Conservation (phyloP, 2,329 filamentous ascomycete genomes). For the Ambrosiella cleistominuta region DNA sequence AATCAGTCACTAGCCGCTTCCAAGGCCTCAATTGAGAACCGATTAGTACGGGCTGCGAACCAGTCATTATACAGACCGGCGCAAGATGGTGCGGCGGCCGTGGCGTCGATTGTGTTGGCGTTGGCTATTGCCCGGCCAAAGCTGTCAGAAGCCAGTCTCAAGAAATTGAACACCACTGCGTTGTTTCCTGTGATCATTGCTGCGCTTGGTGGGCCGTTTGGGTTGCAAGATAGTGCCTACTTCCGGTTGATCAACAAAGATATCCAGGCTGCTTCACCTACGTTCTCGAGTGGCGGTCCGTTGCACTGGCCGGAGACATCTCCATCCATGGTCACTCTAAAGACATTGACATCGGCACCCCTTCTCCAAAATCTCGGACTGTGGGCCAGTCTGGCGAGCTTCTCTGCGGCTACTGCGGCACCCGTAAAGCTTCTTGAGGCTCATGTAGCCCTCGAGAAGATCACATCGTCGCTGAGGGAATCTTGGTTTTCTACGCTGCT, state of each 20-base stretch:
- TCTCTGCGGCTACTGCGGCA: constrained; percentile 39
- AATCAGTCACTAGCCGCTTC: constrained; percentile 44
- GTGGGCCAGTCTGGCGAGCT: constrained; percentile 45
- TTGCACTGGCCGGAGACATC: constrained; percentile 49
- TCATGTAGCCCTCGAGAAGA: constrained; percentile 47
- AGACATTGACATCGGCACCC: constrained; percentile 40
- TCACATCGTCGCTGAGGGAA: constrained; percentile 46
- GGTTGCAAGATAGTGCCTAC: constrained; percentile 61
- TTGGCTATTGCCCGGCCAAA: constrained; percentile 62
- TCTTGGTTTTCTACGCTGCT: constrained; percentile 63
- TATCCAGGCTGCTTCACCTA: constrained; percentile 11
- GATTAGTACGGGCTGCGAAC: constrained; percentile 58
- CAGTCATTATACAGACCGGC: constrained; percentile 42
- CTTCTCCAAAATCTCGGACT: constrained; percentile 51
- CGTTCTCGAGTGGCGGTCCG: constrained; percentile 22
- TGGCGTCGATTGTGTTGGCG: constrained; percentile 45
- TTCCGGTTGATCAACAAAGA: constrained; percentile 38
- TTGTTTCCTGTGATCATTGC: constrained; percentile 54
- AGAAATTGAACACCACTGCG: constrained; percentile 45
- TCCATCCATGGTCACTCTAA: constrained; percentile 41
- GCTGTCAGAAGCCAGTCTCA: constrained; percentile 41
- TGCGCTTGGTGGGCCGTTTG: constrained; percentile 52
- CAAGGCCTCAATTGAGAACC: constrained; percentile 43
- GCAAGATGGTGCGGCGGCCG: constrained; percentile 25
- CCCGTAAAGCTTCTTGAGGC: constrained; percentile 28